Base-by-base conservation (phyloP, 257 asterid species). In the Prunella vulgaris region DNA sequence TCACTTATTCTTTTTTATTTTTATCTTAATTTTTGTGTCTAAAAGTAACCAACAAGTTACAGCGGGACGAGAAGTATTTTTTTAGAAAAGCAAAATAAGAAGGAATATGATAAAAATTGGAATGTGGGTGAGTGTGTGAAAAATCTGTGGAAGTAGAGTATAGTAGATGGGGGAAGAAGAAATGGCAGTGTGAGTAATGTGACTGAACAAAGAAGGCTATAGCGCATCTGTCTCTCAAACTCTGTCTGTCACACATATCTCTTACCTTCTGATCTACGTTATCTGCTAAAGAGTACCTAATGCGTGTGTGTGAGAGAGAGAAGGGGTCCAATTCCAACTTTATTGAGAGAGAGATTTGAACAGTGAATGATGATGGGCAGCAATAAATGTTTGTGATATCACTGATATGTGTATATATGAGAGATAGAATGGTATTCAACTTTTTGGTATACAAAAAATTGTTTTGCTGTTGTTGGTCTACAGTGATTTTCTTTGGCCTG, bases 221-320 rank as follows among this genome's bases (percentile, higher is more conserved):
- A 61, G 21, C 64, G 15, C 76, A 76, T 57, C 80, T 70, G 79
- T 64, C 69, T n/a, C 70, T 57, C 58, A 25, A 69, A 46, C 68
- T 46, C 62, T 61, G 69, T 10, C 27, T 54, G 33, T 22, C 28
- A 24, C 14, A 46, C 53, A 71, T 60, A 79, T 80, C 82, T 80
- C 74, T 80, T 80, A 62, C 61, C 84, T 70, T 73, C 82, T 77
- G 73, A 52, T 48, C 62, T 71, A 80, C 84, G 84, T 73, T 73
- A 80, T 44, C 33, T 72, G 66, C 77, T 13, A 60, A 24, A 6
- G 42, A 4, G 17, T n/a, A 54, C 7, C 28, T 44, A 12, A 2
- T 33, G 1, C 7, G 10, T 6, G 10, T 33, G 0, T 30, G 3
- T 30, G 33, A 2, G 33, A 2, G 33, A 1, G 33, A 1, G 33